These are phyloP conservation scores for Erysimum cheiri DNA, from an alignment of 441 rosid species.

Conservation along the genomic window DNA sequence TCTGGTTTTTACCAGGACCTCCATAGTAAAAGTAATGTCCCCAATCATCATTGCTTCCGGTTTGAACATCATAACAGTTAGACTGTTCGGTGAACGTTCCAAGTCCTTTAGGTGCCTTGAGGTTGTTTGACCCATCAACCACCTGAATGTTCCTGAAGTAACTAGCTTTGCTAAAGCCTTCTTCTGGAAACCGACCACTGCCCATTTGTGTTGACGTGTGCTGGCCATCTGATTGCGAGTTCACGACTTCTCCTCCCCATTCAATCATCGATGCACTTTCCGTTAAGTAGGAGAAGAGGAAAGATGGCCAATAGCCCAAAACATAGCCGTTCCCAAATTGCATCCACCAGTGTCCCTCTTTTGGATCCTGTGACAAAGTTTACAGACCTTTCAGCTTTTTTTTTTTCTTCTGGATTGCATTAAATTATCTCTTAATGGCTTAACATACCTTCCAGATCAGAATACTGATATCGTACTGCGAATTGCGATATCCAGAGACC, in stretches of 20 bases:
- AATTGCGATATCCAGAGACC: conserved; percentile 81
- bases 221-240: conserved; percentile 76
- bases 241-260: conserved; percentile 99
- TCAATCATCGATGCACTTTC: conserved; percentile 97
- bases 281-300: conserved; percentile 87
- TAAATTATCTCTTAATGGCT: conserved; percentile 19
- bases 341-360: conserved; percentile 99
- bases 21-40: conserved; percentile 98
- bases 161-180: conserved; percentile 92
- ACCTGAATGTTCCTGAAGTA: conserved; percentile 93
- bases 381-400: conserved; percentile 17
- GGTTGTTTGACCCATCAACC: conserved; percentile 90
- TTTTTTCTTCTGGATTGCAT: not conserved
- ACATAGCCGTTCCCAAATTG: conserved; percentile 88
- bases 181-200: conserved; percentile 92
- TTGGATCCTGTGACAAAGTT: conserved; percentile 70
- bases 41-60: conserved; percentile 88
- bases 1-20: conserved; percentile 92
- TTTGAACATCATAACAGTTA: conserved; percentile 92
- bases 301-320: conserved; percentile 96
- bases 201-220: conserved; percentile 99
- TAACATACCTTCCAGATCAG: conserved; percentile 93
- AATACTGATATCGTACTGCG: conserved; percentile 92
- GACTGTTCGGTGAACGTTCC: conserved; percentile 93
- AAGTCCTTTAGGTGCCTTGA: conserved; percentile 85